phyloP scores from a whole-genome alignment of 768 basidiomycete genomes.

The Suillus tomentosus region DNA sequence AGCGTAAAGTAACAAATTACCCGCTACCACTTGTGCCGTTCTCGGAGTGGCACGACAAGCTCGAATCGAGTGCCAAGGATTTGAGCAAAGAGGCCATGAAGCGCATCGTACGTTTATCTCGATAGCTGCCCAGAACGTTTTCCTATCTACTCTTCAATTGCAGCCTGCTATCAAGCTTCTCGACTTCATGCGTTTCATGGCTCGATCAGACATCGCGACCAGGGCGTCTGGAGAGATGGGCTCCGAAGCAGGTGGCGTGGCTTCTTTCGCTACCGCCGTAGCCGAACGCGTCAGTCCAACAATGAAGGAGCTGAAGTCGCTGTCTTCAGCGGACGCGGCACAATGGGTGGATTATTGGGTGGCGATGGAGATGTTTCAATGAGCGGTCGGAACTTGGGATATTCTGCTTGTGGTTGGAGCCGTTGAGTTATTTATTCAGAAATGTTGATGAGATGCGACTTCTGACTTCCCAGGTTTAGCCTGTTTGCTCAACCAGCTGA shows the following conservation, averaged over 20 bases:
- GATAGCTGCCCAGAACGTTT: background rate
- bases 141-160: background rate
- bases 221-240: slow-evolving; percentile 3
- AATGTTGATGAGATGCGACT: background rate
- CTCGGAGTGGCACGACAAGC: slow-evolving; percentile 27
- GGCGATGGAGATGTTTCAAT: slow-evolving; percentile 18
- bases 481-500: background rate
- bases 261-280: slow-evolving; percentile 28
- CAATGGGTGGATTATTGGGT: slow-evolving; percentile 41
- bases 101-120: slow-evolving; percentile 26
- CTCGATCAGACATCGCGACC: slow-evolving; percentile 18
- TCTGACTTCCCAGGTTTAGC: background rate
- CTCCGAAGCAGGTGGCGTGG: slow-evolving; percentile 10
- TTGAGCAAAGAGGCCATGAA: slow-evolving; percentile 25
- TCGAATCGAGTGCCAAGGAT: slow-evolving; percentile 16
- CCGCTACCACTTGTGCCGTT: slow-evolving; percentile 31
- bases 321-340: slow-evolving; percentile 25
- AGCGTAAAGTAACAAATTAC: slow-evolving; percentile 4
- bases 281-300: slow-evolving; percentile 31
- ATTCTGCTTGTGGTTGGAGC: background rate
- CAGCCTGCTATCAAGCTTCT: slow-evolving; percentile 35
- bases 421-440: background rate
- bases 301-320: slow-evolving; percentile 26
- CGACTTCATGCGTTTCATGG: slow-evolving; percentile 26
- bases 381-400: background rate